phyloP scores from a whole-genome alignment of 2,329 filamentous ascomycete species.

The Cladophialophora psammophila region DNA sequence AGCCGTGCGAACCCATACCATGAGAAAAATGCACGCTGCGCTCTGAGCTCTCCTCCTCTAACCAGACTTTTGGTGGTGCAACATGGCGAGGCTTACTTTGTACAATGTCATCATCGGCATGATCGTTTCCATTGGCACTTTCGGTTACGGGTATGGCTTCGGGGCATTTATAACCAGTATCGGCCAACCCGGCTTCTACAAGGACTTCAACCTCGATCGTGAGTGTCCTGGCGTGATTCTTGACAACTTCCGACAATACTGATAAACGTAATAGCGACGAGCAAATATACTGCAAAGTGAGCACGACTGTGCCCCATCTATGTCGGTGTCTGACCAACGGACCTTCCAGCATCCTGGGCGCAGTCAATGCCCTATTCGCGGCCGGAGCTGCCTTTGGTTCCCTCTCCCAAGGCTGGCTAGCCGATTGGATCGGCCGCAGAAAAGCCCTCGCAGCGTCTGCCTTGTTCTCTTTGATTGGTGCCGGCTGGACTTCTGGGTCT shows the following conservation, averaged over 20 bases:
- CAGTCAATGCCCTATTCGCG: constrained; percentile 50
- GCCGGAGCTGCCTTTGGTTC: constrained; percentile 18
- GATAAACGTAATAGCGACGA: constrained; percentile 4
- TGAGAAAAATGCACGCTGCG: not conserved
- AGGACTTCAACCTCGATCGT: constrained; percentile 54
- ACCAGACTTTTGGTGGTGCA: not conserved
- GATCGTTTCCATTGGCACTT: constrained; percentile 22
- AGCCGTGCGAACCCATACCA: not conserved
- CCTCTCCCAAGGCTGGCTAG: constrained; percentile 14
- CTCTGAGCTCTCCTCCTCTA: not conserved
- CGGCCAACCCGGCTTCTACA: constrained; percentile 61
- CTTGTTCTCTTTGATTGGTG: constrained; percentile 18
- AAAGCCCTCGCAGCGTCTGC: constrained; percentile 16
- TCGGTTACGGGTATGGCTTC: constrained; percentile 58
- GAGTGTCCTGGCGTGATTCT: not conserved
- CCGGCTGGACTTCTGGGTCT: constrained; percentile 20
- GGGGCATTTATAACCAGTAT: constrained; percentile 61
- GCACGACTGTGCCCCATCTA: not conserved
- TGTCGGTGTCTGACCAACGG: not conserved
- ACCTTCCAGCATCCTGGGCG: constrained; percentile 51
- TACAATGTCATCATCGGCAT: constrained; percentile 23
- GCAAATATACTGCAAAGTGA: constrained; percentile 26
- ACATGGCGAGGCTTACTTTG: constrained; percentile 28
- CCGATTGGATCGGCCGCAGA: constrained; percentile 26
- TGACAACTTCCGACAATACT: not conserved